Evolutionary conservation across 305 asterid species (phyloP), one percentile per base, ranked within the genome.

Genomic region (Fraxinus angustifolia): DNA sequence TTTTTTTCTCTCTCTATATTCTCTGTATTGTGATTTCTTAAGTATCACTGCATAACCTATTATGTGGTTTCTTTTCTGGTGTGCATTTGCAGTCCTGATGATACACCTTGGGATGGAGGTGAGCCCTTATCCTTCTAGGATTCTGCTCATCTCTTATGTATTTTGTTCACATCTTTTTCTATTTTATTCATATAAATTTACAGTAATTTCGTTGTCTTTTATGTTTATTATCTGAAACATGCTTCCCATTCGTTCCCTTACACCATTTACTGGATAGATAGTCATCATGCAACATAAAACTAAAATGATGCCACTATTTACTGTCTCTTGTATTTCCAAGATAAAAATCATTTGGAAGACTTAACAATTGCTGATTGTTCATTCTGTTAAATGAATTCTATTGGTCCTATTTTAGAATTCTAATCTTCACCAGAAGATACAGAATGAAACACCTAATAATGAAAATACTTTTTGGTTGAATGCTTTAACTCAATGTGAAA

Each of bases 61-160:
- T 82, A 84, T 82, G 14, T 87, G 80, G 87, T 89, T 88, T 85
- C 87, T 84, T 88, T 83, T 89, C 77, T 85, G 85, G 78, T 89
- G 88, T 87, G 84, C 81, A 84, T 85, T 4, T 89, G 90, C 91
- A 90, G 94, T 81, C 96, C 94, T 86, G 96, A 92, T 85, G 96
- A 92, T 83, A 92, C 96, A 72, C 94, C 94, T 31, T 92, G 96
- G 96, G 96, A 92, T 83, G 96, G 94, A 85, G 96, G 96, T 90
- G 79, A 87, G 93, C 84, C 86, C 72, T 81, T 82, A 87, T 82
- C 35, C 60, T 50, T 67, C 80, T 73, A 12, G 21, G 21, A 75
- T 33, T 6, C 40, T 76, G 40, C 36, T 3, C 6, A 26, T 36
- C 8, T 26, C 26, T 3, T 17, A 8, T 35, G 19, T 40, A 40